A percentile compares a stretch with the other conserved stretches of the same genome.
Evolutionary conservation across 257 asterid genomes (phyloP).

Genomic region (Fraxinus americana): DNA sequence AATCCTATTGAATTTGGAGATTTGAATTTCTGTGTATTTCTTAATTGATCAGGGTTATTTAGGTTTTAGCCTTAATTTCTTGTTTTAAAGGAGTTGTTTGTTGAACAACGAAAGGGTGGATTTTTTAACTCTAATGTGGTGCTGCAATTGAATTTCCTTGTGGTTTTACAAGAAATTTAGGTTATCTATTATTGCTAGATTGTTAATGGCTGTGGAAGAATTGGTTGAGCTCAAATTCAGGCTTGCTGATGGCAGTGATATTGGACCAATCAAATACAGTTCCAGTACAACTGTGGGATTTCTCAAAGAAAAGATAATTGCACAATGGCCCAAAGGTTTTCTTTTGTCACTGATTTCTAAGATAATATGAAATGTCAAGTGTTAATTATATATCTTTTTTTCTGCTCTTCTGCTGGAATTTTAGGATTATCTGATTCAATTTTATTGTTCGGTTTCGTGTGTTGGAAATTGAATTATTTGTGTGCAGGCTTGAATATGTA

Average conservation of each 20-base stretch:
- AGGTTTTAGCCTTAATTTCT: neutral
- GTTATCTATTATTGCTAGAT: slow-evolving; percentile 23
- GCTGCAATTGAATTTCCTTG: slow-evolving; percentile 1
- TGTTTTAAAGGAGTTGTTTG: neutral
- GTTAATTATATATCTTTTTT: neutral
- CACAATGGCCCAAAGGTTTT: slow-evolving; percentile 92
- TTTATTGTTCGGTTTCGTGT: neutral
- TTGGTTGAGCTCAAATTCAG: slow-evolving; percentile 86
- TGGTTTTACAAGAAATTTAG: slow-evolving; percentile 40
- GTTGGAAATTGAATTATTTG: neutral
- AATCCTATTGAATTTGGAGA: slow-evolving; percentile 21
- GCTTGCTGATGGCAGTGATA: slow-evolving; percentile 94
- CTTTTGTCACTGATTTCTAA: neutral
- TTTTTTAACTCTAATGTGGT: neutral
- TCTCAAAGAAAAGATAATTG: slow-evolving; percentile 86
- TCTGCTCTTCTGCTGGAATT: neutral
- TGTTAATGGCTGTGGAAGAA: slow-evolving; percentile 78
- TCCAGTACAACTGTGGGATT: slow-evolving; percentile 67
- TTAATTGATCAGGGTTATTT: slow-evolving; percentile 38
- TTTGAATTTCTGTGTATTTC: slow-evolving; percentile 19
- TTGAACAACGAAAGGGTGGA: neutral
- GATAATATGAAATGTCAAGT: neutral
- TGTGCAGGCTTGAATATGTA: neutral
- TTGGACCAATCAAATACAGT: slow-evolving; percentile 83
- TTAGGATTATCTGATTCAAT: neutral